Base-by-base conservation (phyloP, 202 grass and related monocot species). In the Saccharum hybrid region DNA sequence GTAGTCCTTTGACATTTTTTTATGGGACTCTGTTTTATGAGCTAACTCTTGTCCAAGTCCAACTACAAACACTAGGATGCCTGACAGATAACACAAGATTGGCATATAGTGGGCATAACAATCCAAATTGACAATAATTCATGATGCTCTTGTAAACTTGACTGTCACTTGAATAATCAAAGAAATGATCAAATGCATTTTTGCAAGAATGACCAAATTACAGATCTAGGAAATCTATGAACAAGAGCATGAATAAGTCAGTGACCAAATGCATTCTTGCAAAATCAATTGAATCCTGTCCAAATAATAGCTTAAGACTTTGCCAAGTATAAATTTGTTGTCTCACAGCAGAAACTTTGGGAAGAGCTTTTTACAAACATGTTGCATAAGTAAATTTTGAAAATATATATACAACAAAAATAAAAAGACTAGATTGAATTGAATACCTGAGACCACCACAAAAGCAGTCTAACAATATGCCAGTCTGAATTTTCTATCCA, bases 391-490 rank as follows among this genome's bases (percentile, higher is more conserved):
- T 59, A 61, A 31, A 37, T 68, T 19, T 23, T 18, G 12, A 5
- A 7, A 41, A 40, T 21, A 86, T 19, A 86, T 23, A 86, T 6
- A 84, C 16, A 39, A 66, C 6, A 40, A 64, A 77, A 81, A 60
- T 23, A 38, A 46, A 56, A 2, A 64, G 31, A 65, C 31, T 73
- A 13, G 22, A 28, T 70, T 65, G 13, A 63, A 34, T 30, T 69
- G 51, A 81, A 73, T 88, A 98, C 95, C 95, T 98, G 95, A 85
- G 92, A 94, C 95, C 95, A 98, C 95, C 95, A 98, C 8, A 98
- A 79, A 16, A 98, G 89, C 18, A 98, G 76, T 61, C 92, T 84
- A 60, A 95, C 85, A 51, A 98, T 88, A 66, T 83, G 76, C 90
- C 90, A 98, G 85, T 98, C 90, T 18, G 95, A 98, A 83, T 81